phyloP scores from a whole-genome alignment of 2,329 filamentous ascomycete species.

The Lachnellula cervina region DNA sequence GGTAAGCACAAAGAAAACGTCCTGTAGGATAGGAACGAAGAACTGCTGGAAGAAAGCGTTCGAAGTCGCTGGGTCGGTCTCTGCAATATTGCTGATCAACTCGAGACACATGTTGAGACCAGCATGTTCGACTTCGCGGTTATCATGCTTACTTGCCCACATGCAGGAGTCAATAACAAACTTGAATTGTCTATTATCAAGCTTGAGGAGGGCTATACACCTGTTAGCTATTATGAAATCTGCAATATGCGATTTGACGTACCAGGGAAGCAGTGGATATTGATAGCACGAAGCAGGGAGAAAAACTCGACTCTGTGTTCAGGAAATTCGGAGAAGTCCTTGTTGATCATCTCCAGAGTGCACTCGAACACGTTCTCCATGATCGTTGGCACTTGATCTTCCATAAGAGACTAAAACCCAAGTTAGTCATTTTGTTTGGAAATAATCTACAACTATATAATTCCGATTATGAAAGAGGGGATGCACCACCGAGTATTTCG shows the following conservation, averaged over 20 bases:
- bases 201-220: conserved; percentile 68
- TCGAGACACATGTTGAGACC: conserved; percentile 98
- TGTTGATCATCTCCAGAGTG: conserved; percentile 99
- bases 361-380: conserved; percentile 99
- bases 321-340: conserved; percentile 98
- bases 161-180: conserved; percentile 99
- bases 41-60: conserved; percentile 98
- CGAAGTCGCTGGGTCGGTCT: conserved; percentile 78
- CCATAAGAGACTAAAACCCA: conserved; percentile 72
- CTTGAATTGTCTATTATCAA: conserved; percentile 96
- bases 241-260: conserved; percentile 20
- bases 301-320: conserved; percentile 99
- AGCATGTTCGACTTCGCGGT: conserved; percentile 93
- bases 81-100: conserved; percentile 94
- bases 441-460: background rate
- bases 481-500: conserved; percentile 43
- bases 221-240: conserved; percentile 6
- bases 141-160: conserved; percentile 99
- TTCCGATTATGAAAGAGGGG: conserved; percentile 19
- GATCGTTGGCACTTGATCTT: conserved; percentile 93
- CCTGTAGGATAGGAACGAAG: conserved; percentile 90
- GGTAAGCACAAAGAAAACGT: conserved; percentile 96
- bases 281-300: conserved; percentile 92
- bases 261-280: conserved; percentile 91
- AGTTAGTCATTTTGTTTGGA: conserved; percentile 30